Percentiles rank a stretch among this genome's conserved stretches.
phyloP scores from a whole-genome alignment of 306 rosid genomes.

The Abrus precatorius region DNA sequence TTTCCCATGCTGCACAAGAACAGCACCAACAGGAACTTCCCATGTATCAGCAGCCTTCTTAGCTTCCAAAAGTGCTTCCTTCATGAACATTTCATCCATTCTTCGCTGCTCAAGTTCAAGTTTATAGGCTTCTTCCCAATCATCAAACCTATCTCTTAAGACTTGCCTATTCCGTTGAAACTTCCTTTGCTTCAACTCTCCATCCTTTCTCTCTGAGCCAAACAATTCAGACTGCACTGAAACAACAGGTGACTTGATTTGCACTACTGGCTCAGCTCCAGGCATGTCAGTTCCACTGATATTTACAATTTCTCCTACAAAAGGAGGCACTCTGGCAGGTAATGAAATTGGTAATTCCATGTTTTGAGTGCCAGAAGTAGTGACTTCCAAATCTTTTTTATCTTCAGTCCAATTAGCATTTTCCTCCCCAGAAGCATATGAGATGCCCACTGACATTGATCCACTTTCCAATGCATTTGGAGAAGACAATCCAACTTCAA shows the following conservation, averaged over 20 bases:
- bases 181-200: conserved; percentile 81
- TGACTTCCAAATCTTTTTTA: conserved; percentile 52
- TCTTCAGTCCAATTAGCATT: conserved; percentile 53
- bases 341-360: conserved; percentile 51
- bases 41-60: conserved; percentile 93
- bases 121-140: conserved; percentile 92
- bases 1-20: conserved; percentile 88
- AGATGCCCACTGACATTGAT: conserved; percentile 58
- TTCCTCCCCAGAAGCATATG: conserved; percentile 67
- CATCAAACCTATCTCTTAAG: conserved; percentile 78
- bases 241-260: conserved; percentile 52
- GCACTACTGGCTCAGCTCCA: conserved; percentile 56
- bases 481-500: conserved; percentile 66
- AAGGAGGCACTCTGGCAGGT: conserved; percentile 50
- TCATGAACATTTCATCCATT: conserved; percentile 90
- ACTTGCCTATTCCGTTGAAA: conserved; percentile 82
- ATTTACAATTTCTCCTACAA: conserved; percentile 51
- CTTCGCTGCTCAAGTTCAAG: conserved; percentile 74
- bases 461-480: conserved; percentile 57
- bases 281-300: conserved; percentile 47
- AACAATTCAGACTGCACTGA: conserved; percentile 57
- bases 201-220: conserved; percentile 60
- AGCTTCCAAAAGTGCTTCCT: conserved; percentile 94
- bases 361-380: conserved; percentile 57
- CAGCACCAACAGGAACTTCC: conserved; percentile 99